phyloP scores from a whole-genome alignment of 2,329 filamentous ascomycete species.

The Stagonosporopsis chrysanthemi region DNA sequence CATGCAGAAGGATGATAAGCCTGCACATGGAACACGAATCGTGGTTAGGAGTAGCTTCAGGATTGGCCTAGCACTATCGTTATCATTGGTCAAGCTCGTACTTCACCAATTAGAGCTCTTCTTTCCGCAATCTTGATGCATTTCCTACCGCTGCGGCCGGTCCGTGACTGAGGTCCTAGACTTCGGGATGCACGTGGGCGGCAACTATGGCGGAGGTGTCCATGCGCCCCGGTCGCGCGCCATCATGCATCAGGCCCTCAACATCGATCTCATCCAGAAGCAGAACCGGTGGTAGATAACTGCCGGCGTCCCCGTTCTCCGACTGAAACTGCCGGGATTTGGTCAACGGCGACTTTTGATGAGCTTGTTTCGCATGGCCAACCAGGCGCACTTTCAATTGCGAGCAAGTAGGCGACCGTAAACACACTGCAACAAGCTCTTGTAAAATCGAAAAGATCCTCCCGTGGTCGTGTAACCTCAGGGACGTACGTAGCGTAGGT shows the following conservation, averaged over 20 bases:
- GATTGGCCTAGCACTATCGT: background rate
- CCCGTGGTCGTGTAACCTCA: background rate
- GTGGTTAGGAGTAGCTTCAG: background rate
- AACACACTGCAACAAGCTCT: background rate
- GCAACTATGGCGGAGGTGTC: constrained; percentile 6
- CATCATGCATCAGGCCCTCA: background rate
- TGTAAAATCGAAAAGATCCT: background rate
- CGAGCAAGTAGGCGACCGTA: background rate
- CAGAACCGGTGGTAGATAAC: background rate
- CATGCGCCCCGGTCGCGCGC: constrained; percentile 1
- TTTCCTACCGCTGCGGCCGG: background rate
- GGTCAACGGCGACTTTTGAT: background rate
- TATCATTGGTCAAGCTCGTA: background rate
- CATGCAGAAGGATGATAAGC: background rate
- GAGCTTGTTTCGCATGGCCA: constrained; percentile 4
- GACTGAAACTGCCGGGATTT: background rate
- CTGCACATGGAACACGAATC: background rate
- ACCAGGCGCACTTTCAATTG: background rate
- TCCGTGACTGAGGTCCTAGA: background rate
- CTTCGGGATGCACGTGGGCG: background rate
- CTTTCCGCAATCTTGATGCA: background rate
- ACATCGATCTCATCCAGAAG: background rate
- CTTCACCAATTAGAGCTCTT: constrained; percentile 1
- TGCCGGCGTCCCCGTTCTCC: background rate
- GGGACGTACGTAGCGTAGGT: background rate